Evolutionary conservation across 768 basidiomycete genomes (phyloP).

Genomic region (Phanerodontia chrysosporium): DNA sequence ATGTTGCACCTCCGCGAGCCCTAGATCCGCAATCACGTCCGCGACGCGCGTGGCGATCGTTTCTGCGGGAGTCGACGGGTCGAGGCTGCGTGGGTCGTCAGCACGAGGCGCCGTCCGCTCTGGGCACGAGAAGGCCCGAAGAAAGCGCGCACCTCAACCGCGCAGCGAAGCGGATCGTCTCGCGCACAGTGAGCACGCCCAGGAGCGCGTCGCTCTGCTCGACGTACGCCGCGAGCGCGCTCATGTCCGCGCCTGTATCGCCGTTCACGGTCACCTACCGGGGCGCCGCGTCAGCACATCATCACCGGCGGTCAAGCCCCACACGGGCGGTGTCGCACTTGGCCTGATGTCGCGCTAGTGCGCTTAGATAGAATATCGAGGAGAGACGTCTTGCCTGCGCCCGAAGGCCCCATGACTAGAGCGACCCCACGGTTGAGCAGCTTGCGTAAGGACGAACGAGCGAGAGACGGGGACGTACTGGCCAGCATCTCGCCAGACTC

Average conservation of each 20-base stretch:
- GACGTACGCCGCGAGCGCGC: conserved; percentile 44
- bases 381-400: conserved; percentile 48
- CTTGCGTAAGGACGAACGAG: background rate
- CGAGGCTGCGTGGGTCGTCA: conserved; percentile 6
- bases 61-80: conserved; percentile 16
- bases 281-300: background rate
- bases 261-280: conserved; percentile 20
- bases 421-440: background rate
- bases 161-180: conserved; percentile 50
- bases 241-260: conserved; percentile 24
- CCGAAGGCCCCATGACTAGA: conserved; percentile 45
- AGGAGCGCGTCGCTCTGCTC: conserved; percentile 60
- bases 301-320: background rate
- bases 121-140: too few relatives aligned
- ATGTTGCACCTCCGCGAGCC: conserved; percentile 43
- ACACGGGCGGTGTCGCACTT: background rate
- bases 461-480: conserved; percentile 8
- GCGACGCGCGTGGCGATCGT: conserved; percentile 39
- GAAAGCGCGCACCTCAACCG: conserved; percentile 46
- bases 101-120: too few relatives aligned
- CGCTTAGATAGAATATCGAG: conserved; percentile 51
- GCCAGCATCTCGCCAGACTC: conserved; percentile 22
- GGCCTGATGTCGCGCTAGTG: conserved; percentile 32
- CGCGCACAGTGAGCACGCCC: conserved; percentile 53
- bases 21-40: conserved; percentile 41